Evolutionary conservation across 2,329 filamentous ascomycete species (phyloP).

Genomic region (Pseudogymnoascus verrucosus): DNA sequence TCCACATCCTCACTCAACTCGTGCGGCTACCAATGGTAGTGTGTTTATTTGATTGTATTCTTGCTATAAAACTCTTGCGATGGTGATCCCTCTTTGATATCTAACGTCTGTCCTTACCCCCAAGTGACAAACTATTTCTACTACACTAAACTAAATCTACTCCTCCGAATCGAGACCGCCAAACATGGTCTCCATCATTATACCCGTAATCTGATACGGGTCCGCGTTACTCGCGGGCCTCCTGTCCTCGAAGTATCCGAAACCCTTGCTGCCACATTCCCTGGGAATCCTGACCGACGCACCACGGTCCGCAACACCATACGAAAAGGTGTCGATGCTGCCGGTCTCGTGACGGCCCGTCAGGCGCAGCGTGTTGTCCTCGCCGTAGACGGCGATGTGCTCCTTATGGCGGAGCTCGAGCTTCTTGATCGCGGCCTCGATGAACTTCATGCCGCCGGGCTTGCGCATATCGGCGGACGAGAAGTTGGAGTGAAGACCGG

Average conservation of each 20-base stretch:
- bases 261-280: conserved; percentile 75
- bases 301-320: conserved; percentile 92
- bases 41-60: conserved; percentile 7
- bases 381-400: conserved; percentile 90
- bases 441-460: conserved; percentile 91
- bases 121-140: conserved; percentile 6
- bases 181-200: conserved; percentile 29
- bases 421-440: conserved; percentile 80
- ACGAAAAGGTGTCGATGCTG: conserved; percentile 85
- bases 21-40: not conserved
- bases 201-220: conserved; percentile 60
- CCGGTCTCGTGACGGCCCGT: conserved; percentile 94
- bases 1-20: not conserved
- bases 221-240: conserved; percentile 79
- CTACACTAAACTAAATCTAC: not conserved
- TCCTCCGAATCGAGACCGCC: conserved; percentile 7
- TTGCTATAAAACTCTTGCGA: conserved; percentile 6
- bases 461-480: conserved; percentile 81
- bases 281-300: conserved; percentile 89
- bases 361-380: conserved; percentile 90
- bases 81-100: conserved; percentile 1
- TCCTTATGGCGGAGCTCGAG: conserved; percentile 68
- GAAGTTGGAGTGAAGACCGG: conserved; percentile 89
- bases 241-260: conserved; percentile 88
- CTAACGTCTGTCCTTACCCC: conserved; percentile 6